These are phyloP conservation scores for Andrographis paniculata DNA, from an alignment of 305 asterid genomes.

Conservation along the genomic window DNA sequence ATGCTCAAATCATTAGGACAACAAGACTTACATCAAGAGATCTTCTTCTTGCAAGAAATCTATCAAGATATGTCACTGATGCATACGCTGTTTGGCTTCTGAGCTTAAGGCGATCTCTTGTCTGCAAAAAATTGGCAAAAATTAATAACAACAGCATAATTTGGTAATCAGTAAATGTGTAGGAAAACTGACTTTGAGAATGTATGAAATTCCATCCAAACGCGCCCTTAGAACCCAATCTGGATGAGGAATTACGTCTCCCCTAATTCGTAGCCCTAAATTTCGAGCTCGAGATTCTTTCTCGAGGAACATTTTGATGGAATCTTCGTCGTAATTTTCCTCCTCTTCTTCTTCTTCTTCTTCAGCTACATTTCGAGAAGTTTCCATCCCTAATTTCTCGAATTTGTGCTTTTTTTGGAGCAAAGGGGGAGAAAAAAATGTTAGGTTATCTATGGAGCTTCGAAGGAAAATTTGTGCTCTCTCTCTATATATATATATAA, in stretches of 20 bases:
- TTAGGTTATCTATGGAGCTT: no score
- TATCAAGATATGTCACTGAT: conserved; percentile 37
- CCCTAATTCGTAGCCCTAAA: conserved; percentile 15
- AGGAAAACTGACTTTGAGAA: conserved; percentile 32
- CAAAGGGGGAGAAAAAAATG: conserved; percentile 20
- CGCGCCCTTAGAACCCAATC: conserved; percentile 42
- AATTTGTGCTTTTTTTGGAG: conserved; percentile 22
- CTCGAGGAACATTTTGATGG: conserved; percentile 29
- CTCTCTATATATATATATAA: no score
- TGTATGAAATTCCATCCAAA: conserved; percentile 41
- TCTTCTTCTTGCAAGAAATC: conserved; percentile 33
- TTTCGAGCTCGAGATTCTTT: conserved; percentile 22
- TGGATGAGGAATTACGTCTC: conserved; percentile 12
- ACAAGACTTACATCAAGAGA: conserved; percentile 36
- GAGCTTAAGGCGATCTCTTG: conserved; percentile 28
- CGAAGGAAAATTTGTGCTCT: no score
- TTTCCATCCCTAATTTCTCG: conserved; percentile 9
- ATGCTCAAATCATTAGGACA: not conserved
- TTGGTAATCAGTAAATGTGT: not conserved
- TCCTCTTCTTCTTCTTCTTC: conserved; percentile 15
- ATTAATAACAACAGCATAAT: not conserved
- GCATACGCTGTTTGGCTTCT: conserved; percentile 31
- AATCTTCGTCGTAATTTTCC: conserved; percentile 29
- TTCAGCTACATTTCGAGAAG: not conserved
- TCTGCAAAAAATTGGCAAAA: conserved; percentile 28